phyloP scores from a whole-genome alignment of 2,329 filamentous ascomycete genomes.

The Fonsecaea nubica region DNA sequence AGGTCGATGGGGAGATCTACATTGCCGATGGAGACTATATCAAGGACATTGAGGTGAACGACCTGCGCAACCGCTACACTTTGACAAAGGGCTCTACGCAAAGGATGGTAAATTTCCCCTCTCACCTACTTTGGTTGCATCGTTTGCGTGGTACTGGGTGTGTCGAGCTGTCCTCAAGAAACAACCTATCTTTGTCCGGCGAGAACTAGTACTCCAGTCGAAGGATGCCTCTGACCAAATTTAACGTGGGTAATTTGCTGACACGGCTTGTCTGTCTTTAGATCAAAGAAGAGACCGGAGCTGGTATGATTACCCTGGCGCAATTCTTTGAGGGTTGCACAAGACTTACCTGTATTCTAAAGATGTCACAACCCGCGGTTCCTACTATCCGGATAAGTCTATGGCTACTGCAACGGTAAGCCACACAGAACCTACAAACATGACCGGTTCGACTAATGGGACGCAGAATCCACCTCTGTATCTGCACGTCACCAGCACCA shows the following conservation, averaged over 20 bases:
- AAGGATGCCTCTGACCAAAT: neutral
- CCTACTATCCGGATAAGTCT: slow-evolving; percentile 95
- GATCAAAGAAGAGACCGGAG: slow-evolving; percentile 99
- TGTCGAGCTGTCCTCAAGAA: neutral
- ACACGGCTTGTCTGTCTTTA: slow-evolving; percentile 87
- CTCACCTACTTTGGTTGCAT: neutral
- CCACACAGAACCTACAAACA: slow-evolving; percentile 36
- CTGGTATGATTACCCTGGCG: slow-evolving; percentile 80
- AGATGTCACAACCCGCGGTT: slow-evolving; percentile 99
- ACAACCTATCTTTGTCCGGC: neutral
- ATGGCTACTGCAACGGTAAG: slow-evolving; percentile 93
- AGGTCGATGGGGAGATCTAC: slow-evolving; percentile 86
- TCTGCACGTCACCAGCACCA: slow-evolving; percentile 91
- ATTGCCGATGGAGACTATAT: slow-evolving; percentile 97
- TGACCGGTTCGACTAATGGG: slow-evolving; percentile 4
- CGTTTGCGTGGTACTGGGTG: neutral
- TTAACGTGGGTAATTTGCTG: slow-evolving; percentile 65
- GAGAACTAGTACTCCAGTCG: neutral
- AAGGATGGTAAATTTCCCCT: slow-evolving; percentile 96
- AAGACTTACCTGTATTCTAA: slow-evolving; percentile 68
- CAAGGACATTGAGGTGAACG: slow-evolving; percentile 98
- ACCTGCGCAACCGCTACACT: slow-evolving; percentile 93
- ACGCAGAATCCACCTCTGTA: slow-evolving; percentile 89
- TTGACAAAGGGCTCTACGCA: slow-evolving; percentile 96
- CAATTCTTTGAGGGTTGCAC: slow-evolving; percentile 55